phyloP scores from a whole-genome alignment of 2,329 filamentous ascomycete genomes.

The Aspergillus bombycis region DNA sequence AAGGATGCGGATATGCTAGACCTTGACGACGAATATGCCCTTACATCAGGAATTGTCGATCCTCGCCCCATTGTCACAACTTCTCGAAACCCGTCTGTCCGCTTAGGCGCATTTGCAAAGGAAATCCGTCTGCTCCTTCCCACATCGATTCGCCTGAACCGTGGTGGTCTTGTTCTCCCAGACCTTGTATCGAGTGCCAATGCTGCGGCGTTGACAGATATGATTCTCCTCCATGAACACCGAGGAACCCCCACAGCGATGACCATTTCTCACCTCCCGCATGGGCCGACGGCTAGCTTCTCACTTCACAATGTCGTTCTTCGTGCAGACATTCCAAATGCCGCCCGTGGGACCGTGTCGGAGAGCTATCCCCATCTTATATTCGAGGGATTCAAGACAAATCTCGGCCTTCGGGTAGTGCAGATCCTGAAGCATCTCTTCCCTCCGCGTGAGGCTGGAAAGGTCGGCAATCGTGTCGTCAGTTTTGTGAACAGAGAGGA shows the following conservation, averaged over 20 bases:
- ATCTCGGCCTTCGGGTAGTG: slow-evolving; percentile 77
- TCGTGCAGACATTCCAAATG: slow-evolving; percentile 88
- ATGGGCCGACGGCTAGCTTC: slow-evolving; percentile 85
- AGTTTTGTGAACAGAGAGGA: slow-evolving; percentile 92
- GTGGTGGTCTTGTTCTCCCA: slow-evolving; percentile 84
- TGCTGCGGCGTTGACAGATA: slow-evolving; percentile 77
- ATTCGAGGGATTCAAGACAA: slow-evolving; percentile 88
- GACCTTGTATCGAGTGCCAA: slow-evolving; percentile 84
- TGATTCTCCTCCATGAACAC: slow-evolving; percentile 89
- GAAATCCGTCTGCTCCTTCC: slow-evolving; percentile 83
- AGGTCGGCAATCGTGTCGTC: slow-evolving; percentile 84
- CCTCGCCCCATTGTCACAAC: slow-evolving; percentile 89
- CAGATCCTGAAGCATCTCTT: slow-evolving; percentile 94
- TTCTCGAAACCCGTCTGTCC: slow-evolving; percentile 80
- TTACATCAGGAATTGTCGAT: slow-evolving; percentile 88
- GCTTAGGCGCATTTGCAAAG: slow-evolving; percentile 88
- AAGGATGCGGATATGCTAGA: slow-evolving; percentile 84
- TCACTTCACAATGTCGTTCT: slow-evolving; percentile 91
- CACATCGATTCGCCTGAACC: slow-evolving; percentile 84
- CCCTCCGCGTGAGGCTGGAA: slow-evolving; percentile 82
- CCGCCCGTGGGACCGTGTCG: slow-evolving; percentile 81
- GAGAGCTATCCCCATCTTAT: slow-evolving; percentile 94
- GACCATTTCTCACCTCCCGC: slow-evolving; percentile 83
- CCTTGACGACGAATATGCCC: slow-evolving; percentile 87
- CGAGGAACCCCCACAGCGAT: slow-evolving; percentile 88